Conservation (phyloP, 2,329 filamentous ascomycete genomes). For the Ceratocystis colombiana region DNA sequence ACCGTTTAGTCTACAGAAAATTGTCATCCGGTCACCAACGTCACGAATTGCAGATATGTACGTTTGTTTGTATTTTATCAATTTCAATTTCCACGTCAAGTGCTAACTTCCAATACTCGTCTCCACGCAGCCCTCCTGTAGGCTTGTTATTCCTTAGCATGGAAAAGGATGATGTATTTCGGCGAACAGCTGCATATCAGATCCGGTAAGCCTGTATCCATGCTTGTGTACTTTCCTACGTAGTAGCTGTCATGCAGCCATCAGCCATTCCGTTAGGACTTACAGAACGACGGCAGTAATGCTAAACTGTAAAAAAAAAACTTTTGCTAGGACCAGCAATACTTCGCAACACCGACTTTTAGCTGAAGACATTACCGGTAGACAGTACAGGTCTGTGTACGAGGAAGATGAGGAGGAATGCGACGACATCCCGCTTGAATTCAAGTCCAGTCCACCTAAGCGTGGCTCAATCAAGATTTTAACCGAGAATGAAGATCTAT, state of each 20-base stretch:
- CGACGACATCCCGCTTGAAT: slow-evolving; percentile 39
- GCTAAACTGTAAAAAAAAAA: neutral
- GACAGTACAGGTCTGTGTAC: slow-evolving; percentile 24
- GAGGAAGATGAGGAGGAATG: slow-evolving; percentile 36
- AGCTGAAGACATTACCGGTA: neutral
- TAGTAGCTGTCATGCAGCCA: slow-evolving; percentile 7
- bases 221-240: neutral
- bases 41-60: slow-evolving; percentile 11
- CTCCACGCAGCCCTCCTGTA: slow-evolving; percentile 33
- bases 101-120: neutral
- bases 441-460: slow-evolving; percentile 39
- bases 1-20: slow-evolving; percentile 71
- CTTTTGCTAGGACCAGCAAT: neutral
- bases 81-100: neutral
- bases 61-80: neutral
- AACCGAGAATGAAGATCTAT: slow-evolving; percentile 29
- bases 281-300: neutral
- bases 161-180: slow-evolving; percentile 65
- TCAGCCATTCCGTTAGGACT: slow-evolving; percentile 25
- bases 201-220: slow-evolving; percentile 48
- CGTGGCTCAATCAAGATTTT: slow-evolving; percentile 46
- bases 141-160: slow-evolving; percentile 89
- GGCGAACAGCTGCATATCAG: slow-evolving; percentile 63
- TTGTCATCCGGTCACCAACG: slow-evolving; percentile 73
- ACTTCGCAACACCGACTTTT: neutral